Evolutionary conservation across 2,329 filamentous ascomycete species (phyloP), one percentile per base, ranked within the genome.

Genomic region (Beauveria australis): DNA sequence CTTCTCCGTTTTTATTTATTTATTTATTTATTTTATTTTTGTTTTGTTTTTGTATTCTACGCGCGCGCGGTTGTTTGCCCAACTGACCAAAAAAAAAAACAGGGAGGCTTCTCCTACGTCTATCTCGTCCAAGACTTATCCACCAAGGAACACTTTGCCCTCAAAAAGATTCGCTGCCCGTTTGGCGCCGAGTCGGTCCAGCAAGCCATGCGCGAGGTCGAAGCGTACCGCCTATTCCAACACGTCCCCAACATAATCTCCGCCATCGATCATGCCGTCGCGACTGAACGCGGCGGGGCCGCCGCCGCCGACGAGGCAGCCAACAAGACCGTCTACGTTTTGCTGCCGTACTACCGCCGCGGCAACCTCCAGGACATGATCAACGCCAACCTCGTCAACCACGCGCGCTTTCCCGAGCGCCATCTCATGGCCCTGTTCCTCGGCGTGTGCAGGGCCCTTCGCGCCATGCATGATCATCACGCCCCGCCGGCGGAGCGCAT

Each of bases 131-230:
- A 97, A 80, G 92, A 97, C 74, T 93, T 89, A 53, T 80, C 85
- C 59, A 89, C 86, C 57, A 89, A 90, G 62, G 86, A 93, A 68
- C 84, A 96, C 52, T 93, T 96, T 74, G 94, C 94, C 19, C 86
- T 97, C 64, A 99, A 99, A 77, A 99, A 99, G 82, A 99, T 99
- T 74, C 88, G 93, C 72, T 99, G 94, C 80, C 93, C 94, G 5
- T 97, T 99, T 71, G 94, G 94, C 66, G 89, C 94, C 74, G 94
- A 99, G 79, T 96, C 91, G 28, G 93, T 99, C 62, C 87, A 91
- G 66, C 91, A 91, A 73, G 94, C 94, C 56, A 88, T 97, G 81
- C 93, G 93, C 74, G 94, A 99, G 78, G 94, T 97, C 64, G 93
- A 97, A 74, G 93, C 94, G 54, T 99, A 99, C 79, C 88, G 88